These are phyloP conservation scores for Saccharomycopsis selenospora DNA, from an alignment of 805 yeast species.

Conservation along the genomic window DNA sequence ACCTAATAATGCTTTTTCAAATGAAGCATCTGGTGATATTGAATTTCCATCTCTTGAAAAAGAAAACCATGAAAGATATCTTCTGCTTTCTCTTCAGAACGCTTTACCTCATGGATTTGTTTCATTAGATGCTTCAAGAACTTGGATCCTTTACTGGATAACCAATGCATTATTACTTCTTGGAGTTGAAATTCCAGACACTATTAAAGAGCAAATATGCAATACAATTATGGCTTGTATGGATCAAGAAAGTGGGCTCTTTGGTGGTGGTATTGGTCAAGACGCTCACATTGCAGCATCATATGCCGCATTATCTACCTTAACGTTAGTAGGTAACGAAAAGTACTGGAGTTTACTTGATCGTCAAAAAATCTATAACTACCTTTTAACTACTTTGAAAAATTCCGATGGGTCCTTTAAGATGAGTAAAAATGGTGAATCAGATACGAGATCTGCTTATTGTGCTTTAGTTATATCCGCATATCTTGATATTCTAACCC, in stretches of 20 bases:
- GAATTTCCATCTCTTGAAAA: slow-evolving; percentile 26
- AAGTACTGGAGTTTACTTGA: slow-evolving; percentile 21
- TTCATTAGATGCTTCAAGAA: slow-evolving; percentile 78
- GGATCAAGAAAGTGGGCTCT: slow-evolving; percentile 46
- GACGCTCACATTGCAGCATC: slow-evolving; percentile 78
- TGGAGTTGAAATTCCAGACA: slow-evolving; percentile 26
- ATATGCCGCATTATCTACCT: slow-evolving; percentile 65
- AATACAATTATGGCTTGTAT: slow-evolving; percentile 29
- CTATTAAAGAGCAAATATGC: slow-evolving; percentile 27
- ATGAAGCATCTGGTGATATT: background rate
- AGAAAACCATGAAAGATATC: slow-evolving; percentile 37
- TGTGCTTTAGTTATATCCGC: slow-evolving; percentile 75
- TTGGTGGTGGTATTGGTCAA: slow-evolving; percentile 83
- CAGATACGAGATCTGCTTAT: slow-evolving; percentile 78
- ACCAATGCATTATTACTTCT: slow-evolving; percentile 45
- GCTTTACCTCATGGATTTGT: slow-evolving; percentile 45
- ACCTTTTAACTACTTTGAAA: slow-evolving; percentile 58
- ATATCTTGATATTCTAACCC: slow-evolving; percentile 54
- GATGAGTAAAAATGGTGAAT: slow-evolving; percentile 75
- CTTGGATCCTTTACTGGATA: slow-evolving; percentile 89
- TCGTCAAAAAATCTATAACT: slow-evolving; percentile 41
- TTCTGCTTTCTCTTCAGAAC: slow-evolving; percentile 33
- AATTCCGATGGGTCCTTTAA: slow-evolving; percentile 65
- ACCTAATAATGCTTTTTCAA: background rate
- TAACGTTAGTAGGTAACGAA: slow-evolving; percentile 45